phyloP scores from a whole-genome alignment of 106 monocot genomes.

The Chionographis japonica region DNA sequence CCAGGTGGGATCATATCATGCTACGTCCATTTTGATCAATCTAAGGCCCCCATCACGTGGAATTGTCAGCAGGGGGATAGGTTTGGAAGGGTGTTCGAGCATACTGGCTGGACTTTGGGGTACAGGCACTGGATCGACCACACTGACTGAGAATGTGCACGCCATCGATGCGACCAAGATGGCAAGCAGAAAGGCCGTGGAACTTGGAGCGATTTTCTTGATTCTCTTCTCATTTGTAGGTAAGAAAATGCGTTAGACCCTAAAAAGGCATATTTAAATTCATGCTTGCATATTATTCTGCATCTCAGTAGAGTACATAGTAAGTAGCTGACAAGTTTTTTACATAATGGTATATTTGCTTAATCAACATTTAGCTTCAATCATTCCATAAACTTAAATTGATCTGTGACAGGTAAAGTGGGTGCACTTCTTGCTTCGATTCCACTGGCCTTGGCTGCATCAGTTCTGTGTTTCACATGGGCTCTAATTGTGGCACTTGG shows the following conservation, averaged over 20 bases:
- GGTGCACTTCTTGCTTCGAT: constrained; percentile 95
- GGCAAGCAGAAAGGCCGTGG: constrained; percentile 76
- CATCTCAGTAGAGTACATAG: no score
- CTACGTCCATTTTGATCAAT: constrained; percentile 67
- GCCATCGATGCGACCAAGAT: constrained; percentile 81
- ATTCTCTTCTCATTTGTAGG: constrained; percentile 90
- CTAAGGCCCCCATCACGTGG: constrained; percentile 82
- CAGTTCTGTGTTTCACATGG: constrained; percentile 96
- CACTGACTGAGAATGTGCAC: constrained; percentile 91
- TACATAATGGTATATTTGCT: not conserved
- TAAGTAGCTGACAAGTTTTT: no score
- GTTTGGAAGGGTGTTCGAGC: constrained; percentile 83
- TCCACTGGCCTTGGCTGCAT: constrained; percentile 82
- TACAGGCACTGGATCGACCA: constrained; percentile 86
- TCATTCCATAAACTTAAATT: not conserved
- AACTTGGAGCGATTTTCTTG: constrained; percentile 69
- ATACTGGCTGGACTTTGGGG: constrained; percentile 97
- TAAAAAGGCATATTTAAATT: not conserved
- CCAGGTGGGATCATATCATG: constrained; percentile 95
- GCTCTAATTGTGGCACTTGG: constrained; percentile 80
- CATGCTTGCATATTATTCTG: not conserved
- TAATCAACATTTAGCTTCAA: not conserved
- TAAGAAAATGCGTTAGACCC: constrained; percentile 14
- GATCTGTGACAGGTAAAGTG: constrained; percentile 64
- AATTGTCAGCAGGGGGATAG: constrained; percentile 91